Evolutionary conservation across 1,284 basidiomycete species (phyloP), one percentile per base, ranked within the genome.

Genomic region (Trichosporon asahii): DNA sequence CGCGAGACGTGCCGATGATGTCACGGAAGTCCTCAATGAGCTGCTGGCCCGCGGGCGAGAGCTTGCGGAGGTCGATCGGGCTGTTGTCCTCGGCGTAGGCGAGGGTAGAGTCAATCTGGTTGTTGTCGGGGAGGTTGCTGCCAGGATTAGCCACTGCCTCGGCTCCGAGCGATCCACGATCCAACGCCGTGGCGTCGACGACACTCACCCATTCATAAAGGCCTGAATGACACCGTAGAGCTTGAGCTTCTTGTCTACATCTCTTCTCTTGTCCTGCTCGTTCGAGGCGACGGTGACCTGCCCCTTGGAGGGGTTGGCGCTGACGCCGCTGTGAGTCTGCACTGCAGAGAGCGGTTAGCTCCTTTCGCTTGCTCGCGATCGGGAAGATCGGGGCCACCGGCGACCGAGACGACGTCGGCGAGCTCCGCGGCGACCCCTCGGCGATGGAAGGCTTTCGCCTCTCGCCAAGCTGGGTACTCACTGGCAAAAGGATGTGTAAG

Each of bases 141-240:
- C 15, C 14, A n/a, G 11, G 21, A 21, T 53, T 5, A n/a, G 40
- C 40, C 40, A 44, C 18, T n/a, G 18, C 40, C 4, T 18, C 40
- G 18, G 18, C 18, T 18, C 40, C 40, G 23, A 27, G 7, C 7
- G 31, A 33, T 33, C 11, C 31, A 33, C 31, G 31, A 6, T n/a
- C n/a, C 53, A 55, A 25, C 37, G 37, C 18, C 40, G 18, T n/a
- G 40, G 18, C 40, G 40, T 18, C 6, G 2, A 40, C 15, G 8
- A 57, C 5, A 77, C 79, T 77, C 68, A 81, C 79, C 91, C 91
- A 70, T 89, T 86, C 66, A 90, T 87, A 77, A 95, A 89, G 0
- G 93, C 93, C 75, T 90, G 85, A 73, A 95, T 86, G 71, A 91
- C 88, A 76, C 90, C 91, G 77, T 90, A 94, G 69, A 95, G 75